Evolutionary conservation across 306 rosid genomes (phyloP), one percentile per base, ranked within the genome.

Genomic region (Cicer pinnatifidum): DNA sequence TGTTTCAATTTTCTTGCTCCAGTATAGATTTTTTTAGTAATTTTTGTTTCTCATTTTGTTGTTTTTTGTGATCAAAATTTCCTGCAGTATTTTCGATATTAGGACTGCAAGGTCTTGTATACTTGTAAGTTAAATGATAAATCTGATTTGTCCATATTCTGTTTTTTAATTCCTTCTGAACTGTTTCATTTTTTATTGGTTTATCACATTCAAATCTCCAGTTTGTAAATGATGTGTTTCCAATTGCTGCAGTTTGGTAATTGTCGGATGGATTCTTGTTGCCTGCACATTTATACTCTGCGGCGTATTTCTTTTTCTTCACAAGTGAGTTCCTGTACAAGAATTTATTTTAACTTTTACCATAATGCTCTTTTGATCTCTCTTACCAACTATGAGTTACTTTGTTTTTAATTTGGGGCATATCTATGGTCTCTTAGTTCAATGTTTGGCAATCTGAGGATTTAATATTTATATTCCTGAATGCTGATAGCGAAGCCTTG

Each of bases 51-150:
- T 78, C 17, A 75, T 63, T 44, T 47, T 43, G 6, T 39, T 47
- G 71, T 65, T 48, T 20, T 63, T 74, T 72, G 77, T 61, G 76
- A 1, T 76, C 3, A 11, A 50, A 23, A 39, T 38, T 51, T 60
- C 35, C 38, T 75, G 84, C 91, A 93, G 97, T 91, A 40, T 91
- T 91, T 63, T 93, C 98, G 16, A 57, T 93, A 41, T 78, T 91
- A 46, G 97, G 97, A 17, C 56, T 93, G 85, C 89, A 84, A 72
- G 66, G 76, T 48, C 90, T 89, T 46, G 98, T 93, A 45, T 88
- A 91, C 86, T 85, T 80, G 98, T 93, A 81, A 87, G 98, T 88
- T 73, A 41, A 20, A 67, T 67, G 11, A 45, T 20, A 19, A 45
- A 67, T 75, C 63, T 68, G 48, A 11, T 50, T 50, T 47, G 35